These are phyloP conservation scores for Xylaria bambusicola DNA, from an alignment of 495 filamentous ascomycete genomes.

Conservation along the genomic window DNA sequence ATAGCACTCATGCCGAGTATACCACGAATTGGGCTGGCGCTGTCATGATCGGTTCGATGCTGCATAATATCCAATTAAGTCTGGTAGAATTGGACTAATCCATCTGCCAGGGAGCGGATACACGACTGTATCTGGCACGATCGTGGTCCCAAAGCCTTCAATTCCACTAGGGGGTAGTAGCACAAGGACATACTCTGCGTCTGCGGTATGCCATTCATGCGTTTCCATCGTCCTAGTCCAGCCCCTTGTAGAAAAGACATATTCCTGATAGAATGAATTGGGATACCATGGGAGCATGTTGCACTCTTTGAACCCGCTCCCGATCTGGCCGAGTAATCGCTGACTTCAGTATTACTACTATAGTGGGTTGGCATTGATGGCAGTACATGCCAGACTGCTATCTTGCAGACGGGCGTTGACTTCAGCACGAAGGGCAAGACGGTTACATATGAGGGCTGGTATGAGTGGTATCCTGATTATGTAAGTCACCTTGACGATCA, in stretches of 20 bases:
- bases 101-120: slow-evolving; percentile 42
- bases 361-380: slow-evolving; percentile 69
- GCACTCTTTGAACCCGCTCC: too few relatives aligned
- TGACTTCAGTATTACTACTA: too few relatives aligned
- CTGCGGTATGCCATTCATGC: too few relatives aligned
- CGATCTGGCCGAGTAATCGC: too few relatives aligned
- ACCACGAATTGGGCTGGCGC: slow-evolving; percentile 64
- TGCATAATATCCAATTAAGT: too few relatives aligned
- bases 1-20: slow-evolving; percentile 40
- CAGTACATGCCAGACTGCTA: slow-evolving; percentile 57
- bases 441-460: slow-evolving; percentile 59
- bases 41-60: slow-evolving; percentile 45
- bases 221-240: too few relatives aligned
- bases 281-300: too few relatives aligned
- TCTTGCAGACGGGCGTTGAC: slow-evolving; percentile 64
- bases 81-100: neutral
- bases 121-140: slow-evolving; percentile 55
- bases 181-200: slow-evolving; percentile 47
- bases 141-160: slow-evolving; percentile 57
- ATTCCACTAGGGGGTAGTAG: slow-evolving; percentile 45
- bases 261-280: too few relatives aligned
- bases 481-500: slow-evolving; percentile 1
- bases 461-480: slow-evolving; percentile 62
- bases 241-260: too few relatives aligned
- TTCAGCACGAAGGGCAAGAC: slow-evolving; percentile 45